phyloP scores from a whole-genome alignment of 441 rosid species.

The Cnidoscolus chayamansa region DNA sequence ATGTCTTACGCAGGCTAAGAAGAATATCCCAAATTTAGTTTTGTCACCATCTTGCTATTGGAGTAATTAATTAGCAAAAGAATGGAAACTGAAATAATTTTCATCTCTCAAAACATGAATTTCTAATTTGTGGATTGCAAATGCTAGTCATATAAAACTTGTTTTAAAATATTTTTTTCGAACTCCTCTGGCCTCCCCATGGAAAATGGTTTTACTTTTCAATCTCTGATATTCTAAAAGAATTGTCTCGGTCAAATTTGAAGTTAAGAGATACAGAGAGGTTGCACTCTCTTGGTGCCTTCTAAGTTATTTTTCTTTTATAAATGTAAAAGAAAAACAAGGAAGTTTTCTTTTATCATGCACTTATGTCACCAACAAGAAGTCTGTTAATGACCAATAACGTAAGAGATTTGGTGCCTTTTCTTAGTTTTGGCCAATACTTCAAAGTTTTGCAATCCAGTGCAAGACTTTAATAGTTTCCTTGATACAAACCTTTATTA shows the following conservation, averaged over 20 bases:
- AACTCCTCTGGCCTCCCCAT: neutral
- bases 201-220: neutral
- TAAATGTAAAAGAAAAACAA: neutral
- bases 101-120: neutral
- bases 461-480: neutral
- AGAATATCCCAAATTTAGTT: neutral
- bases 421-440: neutral
- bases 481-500: neutral
- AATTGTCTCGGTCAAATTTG: neutral
- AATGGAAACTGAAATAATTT: neutral
- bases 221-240: neutral
- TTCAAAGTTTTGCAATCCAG: neutral
- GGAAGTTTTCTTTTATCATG: constrained; percentile 4
- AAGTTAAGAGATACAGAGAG: neutral
- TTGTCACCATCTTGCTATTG: neutral
- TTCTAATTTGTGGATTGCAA: neutral
- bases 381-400: neutral
- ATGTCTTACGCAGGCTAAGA: neutral
- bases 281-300: neutral
- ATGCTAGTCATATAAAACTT: neutral
- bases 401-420: neutral
- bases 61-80: constrained; percentile 1
- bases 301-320: neutral
- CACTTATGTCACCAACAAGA: neutral
- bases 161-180: neutral